These are phyloP conservation scores for Hyphodiscus sp. DNA, from an alignment of 2,329 filamentous ascomycete species.

Conservation along the genomic window DNA sequence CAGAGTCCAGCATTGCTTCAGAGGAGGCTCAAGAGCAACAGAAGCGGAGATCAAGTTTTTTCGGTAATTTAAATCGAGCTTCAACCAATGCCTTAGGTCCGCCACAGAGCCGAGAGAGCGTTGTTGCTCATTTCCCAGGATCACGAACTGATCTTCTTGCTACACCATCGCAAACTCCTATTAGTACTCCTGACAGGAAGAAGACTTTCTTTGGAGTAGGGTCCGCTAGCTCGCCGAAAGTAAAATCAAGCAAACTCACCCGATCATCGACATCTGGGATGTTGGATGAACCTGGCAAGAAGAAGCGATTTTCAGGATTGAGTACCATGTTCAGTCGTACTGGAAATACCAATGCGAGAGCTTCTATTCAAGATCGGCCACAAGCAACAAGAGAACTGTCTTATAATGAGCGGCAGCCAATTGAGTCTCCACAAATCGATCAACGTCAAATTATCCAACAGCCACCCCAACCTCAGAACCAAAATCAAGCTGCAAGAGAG, in stretches of 20 bases:
- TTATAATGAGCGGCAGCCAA: slow-evolving; percentile 12
- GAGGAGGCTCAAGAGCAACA: slow-evolving; percentile 35
- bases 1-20: slow-evolving; percentile 35
- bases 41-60: slow-evolving; percentile 36
- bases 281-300: slow-evolving; percentile 26
- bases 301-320: slow-evolving; percentile 41
- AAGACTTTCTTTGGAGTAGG: slow-evolving; percentile 33
- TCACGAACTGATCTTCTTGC: slow-evolving; percentile 25
- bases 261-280: slow-evolving; percentile 17
- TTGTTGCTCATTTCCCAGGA: slow-evolving; percentile 24
- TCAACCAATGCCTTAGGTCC: slow-evolving; percentile 18
- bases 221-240: slow-evolving; percentile 11
- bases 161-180: slow-evolving; percentile 13
- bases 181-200: slow-evolving; percentile 32
- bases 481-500: neutral
- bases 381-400: slow-evolving; percentile 13
- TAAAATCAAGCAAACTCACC: slow-evolving; percentile 25
- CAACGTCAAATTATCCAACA: neutral
- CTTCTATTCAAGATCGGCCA: neutral
- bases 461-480: neutral
- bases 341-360: slow-evolving; percentile 2
- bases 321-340: slow-evolving; percentile 23
- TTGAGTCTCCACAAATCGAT: neutral
- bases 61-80: slow-evolving; percentile 25
- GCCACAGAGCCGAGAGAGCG: slow-evolving; percentile 30